Percentiles rank a stretch among this genome's conserved stretches.
phyloP scores from a whole-genome alignment of 2,329 filamentous ascomycete species.

The Aspergillus spinulosporus region DNA sequence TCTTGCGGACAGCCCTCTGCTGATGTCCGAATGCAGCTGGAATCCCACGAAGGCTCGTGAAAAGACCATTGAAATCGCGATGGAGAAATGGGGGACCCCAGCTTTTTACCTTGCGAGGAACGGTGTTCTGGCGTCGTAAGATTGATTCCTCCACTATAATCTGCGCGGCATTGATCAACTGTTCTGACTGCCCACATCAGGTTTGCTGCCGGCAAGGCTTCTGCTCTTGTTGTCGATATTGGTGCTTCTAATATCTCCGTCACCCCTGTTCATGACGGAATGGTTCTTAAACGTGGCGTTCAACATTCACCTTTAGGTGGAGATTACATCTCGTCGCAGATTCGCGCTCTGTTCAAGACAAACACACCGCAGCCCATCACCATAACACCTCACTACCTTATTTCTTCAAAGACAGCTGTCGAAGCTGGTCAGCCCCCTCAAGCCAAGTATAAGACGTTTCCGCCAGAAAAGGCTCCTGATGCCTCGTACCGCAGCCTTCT shows the following conservation, averaged over 20 bases:
- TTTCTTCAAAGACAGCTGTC: conserved; percentile 83
- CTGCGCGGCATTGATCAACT: neutral
- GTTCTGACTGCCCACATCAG: conserved; percentile 32
- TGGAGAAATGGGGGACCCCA: conserved; percentile 94
- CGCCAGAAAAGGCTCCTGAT: conserved; percentile 55
- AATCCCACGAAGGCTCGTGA: conserved; percentile 84
- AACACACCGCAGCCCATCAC: conserved; percentile 68
- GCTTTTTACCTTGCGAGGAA: conserved; percentile 92
- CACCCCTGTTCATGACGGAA: conserved; percentile 88
- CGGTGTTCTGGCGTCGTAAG: conserved; percentile 77
- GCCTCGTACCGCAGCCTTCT: conserved; percentile 78
- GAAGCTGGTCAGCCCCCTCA: conserved; percentile 81
- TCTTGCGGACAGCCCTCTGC: conserved; percentile 81
- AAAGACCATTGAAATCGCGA: conserved; percentile 91
- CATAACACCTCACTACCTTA: conserved; percentile 80
- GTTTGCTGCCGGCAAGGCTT: conserved; percentile 90
- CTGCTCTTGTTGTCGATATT: conserved; percentile 87
- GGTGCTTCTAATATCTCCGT: conserved; percentile 86
- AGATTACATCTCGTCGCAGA: conserved; percentile 84
- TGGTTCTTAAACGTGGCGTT: conserved; percentile 87
- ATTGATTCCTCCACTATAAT: conserved; percentile 20
- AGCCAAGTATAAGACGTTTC: conserved; percentile 71
- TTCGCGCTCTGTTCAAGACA: conserved; percentile 74
- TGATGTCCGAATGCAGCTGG: conserved; percentile 95
- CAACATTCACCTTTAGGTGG: conserved; percentile 83